A percentile compares a stretch with the other conserved stretches of the same genome.
Conservation (phyloP, 2,329 filamentous ascomycete genomes). For the Phoma sp. region DNA sequence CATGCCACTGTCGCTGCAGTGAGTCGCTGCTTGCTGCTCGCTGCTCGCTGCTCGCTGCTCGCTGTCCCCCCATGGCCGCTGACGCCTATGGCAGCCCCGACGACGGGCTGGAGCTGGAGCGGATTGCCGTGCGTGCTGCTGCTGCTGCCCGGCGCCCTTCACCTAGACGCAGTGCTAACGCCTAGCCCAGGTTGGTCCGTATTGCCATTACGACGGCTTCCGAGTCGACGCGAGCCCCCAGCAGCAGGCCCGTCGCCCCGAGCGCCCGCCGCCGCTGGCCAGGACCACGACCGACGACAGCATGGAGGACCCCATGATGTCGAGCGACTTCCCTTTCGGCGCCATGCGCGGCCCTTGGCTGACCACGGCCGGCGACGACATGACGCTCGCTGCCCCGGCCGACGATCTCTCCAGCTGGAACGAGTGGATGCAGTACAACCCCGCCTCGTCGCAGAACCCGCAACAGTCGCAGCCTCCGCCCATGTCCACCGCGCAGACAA, state of each 20-base stretch:
- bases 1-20: conserved; percentile 11
- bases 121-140: conserved; percentile 48
- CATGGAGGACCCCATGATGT: conserved; percentile 48
- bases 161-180: conserved; percentile 35
- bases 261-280: conserved; percentile 17
- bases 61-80: conserved; percentile 28
- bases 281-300: conserved; percentile 18
- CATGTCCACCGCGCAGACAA: conserved; percentile 36
- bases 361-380: conserved; percentile 43
- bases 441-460: conserved; percentile 45
- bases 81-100: conserved; percentile 39
- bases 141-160: not conserved
- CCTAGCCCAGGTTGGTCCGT: conserved; percentile 46
- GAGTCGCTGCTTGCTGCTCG: conserved; percentile 6
- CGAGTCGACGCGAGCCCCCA: conserved; percentile 33
- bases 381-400: conserved; percentile 39
- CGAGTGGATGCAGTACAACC: conserved; percentile 59
- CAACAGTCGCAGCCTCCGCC: conserved; percentile 37
- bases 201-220: conserved; percentile 50
- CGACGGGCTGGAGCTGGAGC: conserved; percentile 48
- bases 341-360: conserved; percentile 46
- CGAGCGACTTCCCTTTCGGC: conserved; percentile 43
- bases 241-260: conserved; percentile 9
- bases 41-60: not conserved
- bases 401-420: conserved; percentile 52